These are phyloP conservation scores for Babesia ovata DNA, from an alignment of 169 alveolate genomes.

Conservation along the genomic window DNA sequence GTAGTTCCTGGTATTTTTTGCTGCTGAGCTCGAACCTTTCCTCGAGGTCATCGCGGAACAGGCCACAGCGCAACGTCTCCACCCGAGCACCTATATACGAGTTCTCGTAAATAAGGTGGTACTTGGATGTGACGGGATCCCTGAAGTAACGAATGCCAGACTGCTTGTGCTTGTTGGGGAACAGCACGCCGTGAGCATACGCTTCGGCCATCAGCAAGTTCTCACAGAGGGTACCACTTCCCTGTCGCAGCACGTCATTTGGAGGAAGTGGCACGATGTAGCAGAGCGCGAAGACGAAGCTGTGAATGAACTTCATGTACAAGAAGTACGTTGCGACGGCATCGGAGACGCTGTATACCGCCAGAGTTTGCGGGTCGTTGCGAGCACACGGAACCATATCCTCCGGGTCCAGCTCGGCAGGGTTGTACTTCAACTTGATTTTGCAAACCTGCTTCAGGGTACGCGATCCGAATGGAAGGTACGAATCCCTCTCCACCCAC, in stretches of 20 bases:
- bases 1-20: conserved; percentile 83
- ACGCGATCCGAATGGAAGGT: conserved; percentile 94
- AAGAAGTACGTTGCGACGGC: conserved; percentile 99
- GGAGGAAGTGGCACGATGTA: conserved; percentile 96
- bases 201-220: conserved; percentile 98
- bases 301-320: conserved; percentile 96
- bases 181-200: conserved; percentile 88
- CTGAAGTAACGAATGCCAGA: conserved; percentile 83
- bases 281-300: conserved; percentile 95
- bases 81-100: conserved; percentile 97
- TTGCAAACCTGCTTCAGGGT: conserved; percentile 94
- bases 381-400: conserved; percentile 94
- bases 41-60: conserved; percentile 94
- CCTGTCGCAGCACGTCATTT: conserved; percentile 97
- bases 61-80: conserved; percentile 94
- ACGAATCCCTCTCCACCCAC: conserved; percentile 99
- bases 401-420: conserved; percentile 99
- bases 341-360: conserved; percentile 99
- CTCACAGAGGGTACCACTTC: conserved; percentile 99
- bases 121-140: conserved; percentile 65
- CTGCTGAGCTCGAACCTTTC: conserved; percentile 90
- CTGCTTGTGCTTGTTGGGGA: conserved; percentile 94
- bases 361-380: conserved; percentile 93
- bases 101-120: conserved; percentile 82
- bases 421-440: conserved; percentile 97